phyloP scores from a whole-genome alignment of 2,329 filamentous ascomycete species.

The Furcasterigmium sp. region DNA sequence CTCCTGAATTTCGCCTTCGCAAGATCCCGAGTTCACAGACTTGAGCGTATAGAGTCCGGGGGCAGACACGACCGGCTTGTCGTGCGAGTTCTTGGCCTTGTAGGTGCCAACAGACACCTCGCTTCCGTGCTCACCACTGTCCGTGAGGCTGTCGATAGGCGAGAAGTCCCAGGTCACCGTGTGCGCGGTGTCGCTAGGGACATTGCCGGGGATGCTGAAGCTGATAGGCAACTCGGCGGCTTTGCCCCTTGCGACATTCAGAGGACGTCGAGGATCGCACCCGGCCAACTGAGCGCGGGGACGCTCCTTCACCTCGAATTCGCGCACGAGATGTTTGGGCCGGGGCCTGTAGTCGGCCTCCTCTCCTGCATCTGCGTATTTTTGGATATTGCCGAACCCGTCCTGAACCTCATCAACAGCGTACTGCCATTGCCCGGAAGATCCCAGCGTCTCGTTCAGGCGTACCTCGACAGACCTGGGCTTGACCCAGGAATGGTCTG shows the following conservation, averaged over 20 bases:
- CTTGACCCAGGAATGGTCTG: constrained; percentile 77
- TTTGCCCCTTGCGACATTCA: constrained; percentile 77
- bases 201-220: constrained; percentile 58
- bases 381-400: constrained; percentile 79
- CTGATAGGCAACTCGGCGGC: constrained; percentile 63
- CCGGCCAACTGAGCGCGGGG: constrained; percentile 66
- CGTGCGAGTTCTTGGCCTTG: constrained; percentile 54
- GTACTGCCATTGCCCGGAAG: constrained; percentile 80
- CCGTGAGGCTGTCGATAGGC: constrained; percentile 62
- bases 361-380: constrained; percentile 62
- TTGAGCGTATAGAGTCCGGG: constrained; percentile 84
- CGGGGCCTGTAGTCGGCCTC: constrained; percentile 62
- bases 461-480: constrained; percentile 71
- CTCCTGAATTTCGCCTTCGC: constrained; percentile 83
- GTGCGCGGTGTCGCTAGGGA: constrained; percentile 60
- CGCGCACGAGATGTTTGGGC: constrained; percentile 62
- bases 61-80: constrained; percentile 64
- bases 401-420: constrained; percentile 89
- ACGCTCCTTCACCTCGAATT: constrained; percentile 81
- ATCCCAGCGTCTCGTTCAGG: constrained; percentile 82
- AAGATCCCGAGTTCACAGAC: constrained; percentile 73
- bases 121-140: constrained; percentile 64
- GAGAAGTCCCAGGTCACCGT: constrained; percentile 79
- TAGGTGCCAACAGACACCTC: constrained; percentile 53
- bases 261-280: constrained; percentile 73